Base-by-base conservation (phyloP, 257 asterid species). In the Cynanchum wilfordii region DNA sequence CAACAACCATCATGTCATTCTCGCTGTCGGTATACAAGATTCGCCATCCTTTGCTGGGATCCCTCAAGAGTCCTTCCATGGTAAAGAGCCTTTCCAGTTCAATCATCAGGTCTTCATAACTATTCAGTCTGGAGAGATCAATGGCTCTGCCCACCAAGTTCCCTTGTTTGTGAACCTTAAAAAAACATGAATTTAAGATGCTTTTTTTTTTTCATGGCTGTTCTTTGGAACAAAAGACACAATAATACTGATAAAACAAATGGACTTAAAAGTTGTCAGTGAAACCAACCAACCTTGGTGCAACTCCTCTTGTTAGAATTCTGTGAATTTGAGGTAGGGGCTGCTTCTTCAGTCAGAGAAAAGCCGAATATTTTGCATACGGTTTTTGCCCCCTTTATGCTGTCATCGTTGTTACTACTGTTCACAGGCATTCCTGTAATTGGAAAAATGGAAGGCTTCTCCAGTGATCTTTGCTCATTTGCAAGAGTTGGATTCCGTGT, bases 161-260 rank as follows among this genome's bases (percentile, higher is more conserved):
- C 51, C 99, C 97, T 87, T 94, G 99, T 82, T 94, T 94, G 84
- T 91, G 97, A 84, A 94, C 99, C 97, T 94, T 81, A 77, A 76
- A 33, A 33, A 3, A 45, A 51, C 71, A 79, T 20, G 36, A 19
- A 63, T 63, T 25, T 3, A 17, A 64, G 8, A n/a, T n/a, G 50
- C 19, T 36, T 17, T 36, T 33, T 33, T 33, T 33, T 30, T 30
- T 30, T 30, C 33, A 60, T 16, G 12, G 45, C 47, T 19, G 15
- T 64, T 22, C 50, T 15, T 8, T 16, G 38, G 47, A 50, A 50
- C 16, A 49, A 45, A 45, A 24, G 10, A 69, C 16, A 17, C 7
- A 5, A 22, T 42, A 5, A 22, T 42, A 25, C 5, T 47, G 56
- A 69, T 60, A 40, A 50, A 54, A 27, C 56, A 24, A 22, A n/a